phyloP scores from a whole-genome alignment of 208 protist genomes.

The Trypanosoma lewisi region DNA sequence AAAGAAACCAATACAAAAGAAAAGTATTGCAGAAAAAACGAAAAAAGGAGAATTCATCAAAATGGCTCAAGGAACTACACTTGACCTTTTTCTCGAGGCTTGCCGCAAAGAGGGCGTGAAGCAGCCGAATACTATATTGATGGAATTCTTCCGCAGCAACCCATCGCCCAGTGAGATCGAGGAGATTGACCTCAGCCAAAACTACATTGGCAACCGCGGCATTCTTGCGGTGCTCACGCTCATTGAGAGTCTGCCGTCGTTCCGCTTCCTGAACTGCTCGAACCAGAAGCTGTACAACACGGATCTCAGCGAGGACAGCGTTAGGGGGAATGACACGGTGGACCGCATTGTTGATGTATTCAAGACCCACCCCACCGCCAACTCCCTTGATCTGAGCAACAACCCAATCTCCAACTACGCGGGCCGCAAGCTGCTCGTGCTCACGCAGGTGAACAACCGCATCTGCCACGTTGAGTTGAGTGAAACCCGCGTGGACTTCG shows the following conservation, averaged over 20 bases:
- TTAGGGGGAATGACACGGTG: slow-evolving; percentile 85
- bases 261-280: slow-evolving; percentile 75
- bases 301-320: slow-evolving; percentile 82
- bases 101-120: slow-evolving; percentile 83
- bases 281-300: slow-evolving; percentile 92
- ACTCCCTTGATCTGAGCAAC: slow-evolving; percentile 74
- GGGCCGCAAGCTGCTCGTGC: slow-evolving; percentile 79
- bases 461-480: slow-evolving; percentile 77
- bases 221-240: slow-evolving; percentile 79
- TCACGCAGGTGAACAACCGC: slow-evolving; percentile 72
- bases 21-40: slow-evolving; percentile 36
- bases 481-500: slow-evolving; percentile 86
- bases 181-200: slow-evolving; percentile 81
- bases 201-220: slow-evolving; percentile 88
- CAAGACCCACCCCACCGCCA: slow-evolving; percentile 76
- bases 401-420: slow-evolving; percentile 92
- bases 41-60: too few relatives aligned
- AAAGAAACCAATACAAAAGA: slow-evolving; percentile 8
- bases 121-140: slow-evolving; percentile 69
- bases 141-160: slow-evolving; percentile 69
- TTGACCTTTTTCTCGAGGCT: slow-evolving; percentile 58
- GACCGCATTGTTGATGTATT: slow-evolving; percentile 84
- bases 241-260: slow-evolving; percentile 69
- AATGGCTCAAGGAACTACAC: too few relatives aligned
- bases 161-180: slow-evolving; percentile 63